Base-by-base conservation (phyloP, 345 rosid species). In the Adansonia digitata region DNA sequence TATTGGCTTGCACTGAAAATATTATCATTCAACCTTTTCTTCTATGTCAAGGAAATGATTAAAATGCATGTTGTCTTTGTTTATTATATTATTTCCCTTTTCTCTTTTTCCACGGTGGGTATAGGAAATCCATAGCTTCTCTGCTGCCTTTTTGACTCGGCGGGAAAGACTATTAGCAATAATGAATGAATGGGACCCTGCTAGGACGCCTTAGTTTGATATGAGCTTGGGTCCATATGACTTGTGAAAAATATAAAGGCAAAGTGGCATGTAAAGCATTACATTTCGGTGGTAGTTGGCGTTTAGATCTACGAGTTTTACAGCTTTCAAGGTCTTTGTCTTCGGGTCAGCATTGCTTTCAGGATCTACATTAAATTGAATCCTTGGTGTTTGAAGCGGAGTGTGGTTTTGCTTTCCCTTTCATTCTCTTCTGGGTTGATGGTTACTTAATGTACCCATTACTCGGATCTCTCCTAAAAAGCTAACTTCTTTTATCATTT, bases 181-280 rank as follows among this genome's bases (percentile, higher is more conserved):
- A 45, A 24, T 12, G 62, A 9, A 66, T 39, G 37, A 52, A 61
- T 53, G 75, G 64, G 74, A 34, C 75, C 55, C 18, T 22, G 17
- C 24, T 37, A 68, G 77, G 80, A 57, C 71, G 74, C 79, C 63
- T 37, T 24, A 24, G 77, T 78, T 68, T 34, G 79, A 26, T 73
- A 64, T 62, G n/a, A 52, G 71, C 5, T 39, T 59, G 84, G 87
- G 82, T 66, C 84, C 87, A 84, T 45, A 45, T 79, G 20, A 60
- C 86, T 81, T 81, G 88, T 80, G 89, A 77, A 20, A 77, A 73
- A 43, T 29, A 40, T 56, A 40, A 77, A 74, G 49, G 74, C 37
- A 43, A 71, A 24, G 51, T 20, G 39, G 42, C 60, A 52, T 46
- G 56, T 73, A 72, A 69, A 71, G 49, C 42, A 59, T 26, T 35